phyloP scores from a whole-genome alignment of 2,329 filamentous ascomycete genomes.

The Neofusicoccum cordaticola region DNA sequence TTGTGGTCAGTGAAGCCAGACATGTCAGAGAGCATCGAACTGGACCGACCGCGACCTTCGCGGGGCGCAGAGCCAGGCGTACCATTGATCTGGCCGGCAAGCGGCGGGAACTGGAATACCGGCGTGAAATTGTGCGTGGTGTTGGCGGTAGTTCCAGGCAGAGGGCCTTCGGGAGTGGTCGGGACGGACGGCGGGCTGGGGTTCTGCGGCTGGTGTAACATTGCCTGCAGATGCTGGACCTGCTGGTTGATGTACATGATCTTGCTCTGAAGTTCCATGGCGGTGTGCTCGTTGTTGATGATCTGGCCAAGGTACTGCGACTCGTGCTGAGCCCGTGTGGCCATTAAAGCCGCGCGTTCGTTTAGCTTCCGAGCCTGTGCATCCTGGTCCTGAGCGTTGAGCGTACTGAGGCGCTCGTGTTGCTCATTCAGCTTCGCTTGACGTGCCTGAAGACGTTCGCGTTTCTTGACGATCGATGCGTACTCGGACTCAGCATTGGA shows the following conservation, averaged over 20 bases:
- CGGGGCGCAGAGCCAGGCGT: slow-evolving; percentile 33
- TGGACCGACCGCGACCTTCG: slow-evolving; percentile 47
- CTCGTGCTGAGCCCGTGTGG: slow-evolving; percentile 34
- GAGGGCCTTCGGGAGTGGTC: slow-evolving; percentile 58
- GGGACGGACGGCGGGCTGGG: slow-evolving; percentile 40
- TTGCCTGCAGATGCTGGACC: slow-evolving; percentile 38
- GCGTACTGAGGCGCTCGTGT: slow-evolving; percentile 66
- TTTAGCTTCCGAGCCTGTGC: slow-evolving; percentile 54
- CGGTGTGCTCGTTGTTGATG: slow-evolving; percentile 37
- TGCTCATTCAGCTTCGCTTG: slow-evolving; percentile 72
- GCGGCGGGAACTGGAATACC: slow-evolving; percentile 37
- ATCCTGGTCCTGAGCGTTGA: slow-evolving; percentile 63
- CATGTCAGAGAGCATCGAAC: slow-evolving; percentile 52
- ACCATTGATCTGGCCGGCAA: slow-evolving; percentile 27
- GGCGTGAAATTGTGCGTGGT: slow-evolving; percentile 26
- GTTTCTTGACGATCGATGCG: slow-evolving; percentile 61
- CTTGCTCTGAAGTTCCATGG: slow-evolving; percentile 37
- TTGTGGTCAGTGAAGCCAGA: slow-evolving; percentile 51
- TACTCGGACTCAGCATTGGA: slow-evolving; percentile 64
- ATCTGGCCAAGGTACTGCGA: slow-evolving; percentile 39
- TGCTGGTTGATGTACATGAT: slow-evolving; percentile 35
- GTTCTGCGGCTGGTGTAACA: slow-evolving; percentile 35
- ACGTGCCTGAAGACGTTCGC: slow-evolving; percentile 69
- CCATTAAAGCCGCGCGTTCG: slow-evolving; percentile 37
- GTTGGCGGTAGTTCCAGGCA: slow-evolving; percentile 50